A percentile compares a stretch with the other conserved stretches of the same genome.
phyloP scores from a whole-genome alignment of 2,329 filamentous ascomycete genomes.

The Cladophialophora chaetospira region DNA sequence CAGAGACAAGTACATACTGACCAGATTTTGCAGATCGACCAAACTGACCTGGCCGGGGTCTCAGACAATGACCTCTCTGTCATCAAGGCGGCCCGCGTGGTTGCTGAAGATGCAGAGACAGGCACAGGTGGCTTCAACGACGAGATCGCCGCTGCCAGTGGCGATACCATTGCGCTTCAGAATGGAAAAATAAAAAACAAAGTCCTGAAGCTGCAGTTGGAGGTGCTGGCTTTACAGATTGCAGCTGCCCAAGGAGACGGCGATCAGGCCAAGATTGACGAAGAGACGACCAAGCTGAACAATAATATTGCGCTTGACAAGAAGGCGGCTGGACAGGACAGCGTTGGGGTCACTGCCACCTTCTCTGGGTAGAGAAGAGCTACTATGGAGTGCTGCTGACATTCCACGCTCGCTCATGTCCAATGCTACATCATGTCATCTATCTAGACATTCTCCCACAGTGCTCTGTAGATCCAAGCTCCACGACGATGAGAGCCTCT shows the following conservation, averaged over 20 bases:
- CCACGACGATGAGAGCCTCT: too few species aligned
- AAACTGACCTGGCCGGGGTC: conserved; percentile 49
- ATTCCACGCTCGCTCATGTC: neutral
- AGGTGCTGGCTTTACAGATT: conserved; percentile 55
- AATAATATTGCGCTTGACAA: conserved; percentile 52
- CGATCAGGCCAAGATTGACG: conserved; percentile 48
- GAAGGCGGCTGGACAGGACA: conserved; percentile 39
- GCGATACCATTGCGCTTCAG: conserved; percentile 50
- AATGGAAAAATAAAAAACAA: conserved; percentile 64
- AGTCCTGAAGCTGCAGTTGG: conserved; percentile 59
- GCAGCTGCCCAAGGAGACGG: conserved; percentile 53
- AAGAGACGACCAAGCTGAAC: conserved; percentile 55
- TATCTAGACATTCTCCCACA: too few species aligned
- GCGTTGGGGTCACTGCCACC: conserved; percentile 26
- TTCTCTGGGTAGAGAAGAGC: conserved; percentile 13
- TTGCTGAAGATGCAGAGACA: conserved; percentile 58
- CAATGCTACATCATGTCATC: too few species aligned
- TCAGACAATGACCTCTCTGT: conserved; percentile 53
- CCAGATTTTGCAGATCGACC: conserved; percentile 13
- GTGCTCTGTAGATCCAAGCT: too few species aligned
- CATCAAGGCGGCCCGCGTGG: conserved; percentile 52
- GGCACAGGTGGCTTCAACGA: conserved; percentile 53
- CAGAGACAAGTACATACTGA: neutral
- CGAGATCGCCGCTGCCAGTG: conserved; percentile 49
- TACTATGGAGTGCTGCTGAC: neutral